Evolutionary conservation across 495 filamentous ascomycete genomes (phyloP).

Genomic region (Xanthoparmelia taractica): DNA sequence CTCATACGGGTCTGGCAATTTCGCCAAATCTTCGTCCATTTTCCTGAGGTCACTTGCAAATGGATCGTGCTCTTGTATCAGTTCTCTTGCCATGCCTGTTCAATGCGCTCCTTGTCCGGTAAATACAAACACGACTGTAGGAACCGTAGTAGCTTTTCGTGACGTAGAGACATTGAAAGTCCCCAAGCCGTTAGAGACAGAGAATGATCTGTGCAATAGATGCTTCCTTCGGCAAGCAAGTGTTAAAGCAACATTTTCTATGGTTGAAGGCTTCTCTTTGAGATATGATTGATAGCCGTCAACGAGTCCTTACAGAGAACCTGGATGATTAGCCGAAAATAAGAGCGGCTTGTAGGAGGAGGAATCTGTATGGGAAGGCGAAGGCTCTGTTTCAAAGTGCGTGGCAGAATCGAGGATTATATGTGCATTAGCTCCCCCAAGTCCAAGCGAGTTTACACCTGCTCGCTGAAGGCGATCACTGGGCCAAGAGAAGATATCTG

Average conservation of each 20-base stretch:
- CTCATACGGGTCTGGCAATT: too few species aligned
- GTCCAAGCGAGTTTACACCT: slow-evolving; percentile 34
- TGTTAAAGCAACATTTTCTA: slow-evolving; percentile 21
- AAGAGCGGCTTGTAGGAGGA: background rate
- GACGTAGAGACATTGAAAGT: background rate
- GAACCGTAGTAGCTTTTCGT: background rate
- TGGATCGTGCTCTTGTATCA: too few species aligned
- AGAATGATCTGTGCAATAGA: slow-evolving; percentile 5
- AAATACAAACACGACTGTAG: slow-evolving; percentile 30
- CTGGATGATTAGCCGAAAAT: slow-evolving; percentile 26
- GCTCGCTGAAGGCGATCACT: slow-evolving; percentile 18
- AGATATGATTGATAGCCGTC: slow-evolving; percentile 7
- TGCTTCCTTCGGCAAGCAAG: slow-evolving; percentile 19
- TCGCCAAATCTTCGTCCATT: too few species aligned
- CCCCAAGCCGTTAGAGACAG: background rate
- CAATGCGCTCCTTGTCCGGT: slow-evolving; percentile 43
- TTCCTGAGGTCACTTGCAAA: too few species aligned
- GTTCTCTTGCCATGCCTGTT: too few species aligned
- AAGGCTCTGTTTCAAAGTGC: background rate
- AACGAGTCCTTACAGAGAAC: slow-evolving; percentile 13
- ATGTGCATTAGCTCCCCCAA: slow-evolving; percentile 32
- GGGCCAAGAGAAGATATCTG: slow-evolving; percentile 32
- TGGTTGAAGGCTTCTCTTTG: background rate
- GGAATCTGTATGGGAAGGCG: background rate
- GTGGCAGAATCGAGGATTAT: slow-evolving; percentile 18